These are phyloP conservation scores for Boletus coccyginus DNA, from an alignment of 768 basidiomycete genomes.

Conservation along the genomic window DNA sequence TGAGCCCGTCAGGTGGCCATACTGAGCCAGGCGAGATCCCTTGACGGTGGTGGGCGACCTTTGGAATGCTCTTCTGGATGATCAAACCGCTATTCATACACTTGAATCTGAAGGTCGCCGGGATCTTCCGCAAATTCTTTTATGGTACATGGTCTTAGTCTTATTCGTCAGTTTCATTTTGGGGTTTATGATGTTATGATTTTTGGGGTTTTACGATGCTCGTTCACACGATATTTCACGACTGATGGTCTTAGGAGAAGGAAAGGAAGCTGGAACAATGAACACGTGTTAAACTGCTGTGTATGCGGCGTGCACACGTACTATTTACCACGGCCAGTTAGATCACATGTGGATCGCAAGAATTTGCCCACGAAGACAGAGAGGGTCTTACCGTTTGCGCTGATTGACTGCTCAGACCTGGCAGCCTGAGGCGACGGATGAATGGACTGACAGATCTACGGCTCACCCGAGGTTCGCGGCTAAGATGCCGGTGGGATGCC, in stretches of 20 bases:
- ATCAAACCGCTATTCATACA: slow-evolving; percentile 40
- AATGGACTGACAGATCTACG: too few relatives aligned
- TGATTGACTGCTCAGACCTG: background rate
- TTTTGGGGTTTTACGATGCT: slow-evolving; percentile 17
- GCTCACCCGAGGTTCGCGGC: slow-evolving; percentile 29
- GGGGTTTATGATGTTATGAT: slow-evolving; percentile 23
- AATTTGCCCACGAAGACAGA: background rate
- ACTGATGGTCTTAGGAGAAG: background rate
- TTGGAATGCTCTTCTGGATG: slow-evolving; percentile 42
- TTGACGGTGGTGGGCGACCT: slow-evolving; percentile 52
- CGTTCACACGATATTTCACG: slow-evolving; percentile 15
- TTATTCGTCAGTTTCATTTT: slow-evolving; percentile 22
- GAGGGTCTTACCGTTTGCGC: background rate
- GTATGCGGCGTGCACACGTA: slow-evolving; percentile 4
- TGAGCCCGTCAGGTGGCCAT: slow-evolving; percentile 10
- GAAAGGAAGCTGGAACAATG: slow-evolving; percentile 3
- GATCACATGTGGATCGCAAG: background rate
- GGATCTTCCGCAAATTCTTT: slow-evolving; percentile 42
- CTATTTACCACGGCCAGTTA: slow-evolving; percentile 8
- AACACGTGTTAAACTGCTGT: slow-evolving; percentile 6
- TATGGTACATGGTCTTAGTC: slow-evolving; percentile 22
- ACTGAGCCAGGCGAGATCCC: slow-evolving; percentile 25
- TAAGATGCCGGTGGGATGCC: slow-evolving; percentile 24
- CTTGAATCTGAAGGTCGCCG: slow-evolving; percentile 48
- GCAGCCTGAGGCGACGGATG: too few relatives aligned